Evolutionary conservation across 1,139 yeast species (phyloP), one percentile per base, ranked within the genome.

Genomic region (Kodamaea arcana): DNA sequence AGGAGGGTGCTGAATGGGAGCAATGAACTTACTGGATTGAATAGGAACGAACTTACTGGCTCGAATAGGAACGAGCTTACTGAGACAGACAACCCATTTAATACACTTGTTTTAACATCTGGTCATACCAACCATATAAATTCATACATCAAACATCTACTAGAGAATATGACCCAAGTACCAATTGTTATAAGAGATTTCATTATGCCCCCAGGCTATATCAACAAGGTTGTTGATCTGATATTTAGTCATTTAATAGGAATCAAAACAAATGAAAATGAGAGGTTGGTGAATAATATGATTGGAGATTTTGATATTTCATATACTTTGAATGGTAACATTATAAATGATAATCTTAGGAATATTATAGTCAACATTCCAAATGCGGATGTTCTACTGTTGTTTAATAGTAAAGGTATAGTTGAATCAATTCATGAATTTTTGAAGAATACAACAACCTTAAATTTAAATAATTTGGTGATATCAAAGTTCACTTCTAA

Each of bases 321-420:
- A n/a, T 46, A 46, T 23, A 12, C 31, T 11, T 34, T 25, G 16
- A 40, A 39, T 24, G 37, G 35, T 8, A 12, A 29, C 4, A 28
- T 29, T 5, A 42, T 46, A 32, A 46, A 45, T 41, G 38, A 41
- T 20, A 46, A 48, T 31, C 41, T 60, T 18, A 43, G 47, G 20
- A 50, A 51, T 36, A 52, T 60, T 4, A 43, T 50, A 7, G 41
- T 60, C 3, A 53, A 50, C n/a, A 44, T 60, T 3, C 60, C 62
- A 3, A 39, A 43, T 16, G 32, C 34, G 6, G 65, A 60, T 32
- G 29, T 55, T 6, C 17, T 22, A 8, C 31, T 40, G 8, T 33
- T 54, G 22, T 28, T 41, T 15, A 29, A 18, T 15, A 20, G 12
- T 21, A 29, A 33, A 9, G 32, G 30, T 14, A 14, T 12, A 13